Evolutionary conservation across 345 rosid species (phyloP), one percentile per base, ranked within the genome.

Genomic region (Eucalyptus victrix): DNA sequence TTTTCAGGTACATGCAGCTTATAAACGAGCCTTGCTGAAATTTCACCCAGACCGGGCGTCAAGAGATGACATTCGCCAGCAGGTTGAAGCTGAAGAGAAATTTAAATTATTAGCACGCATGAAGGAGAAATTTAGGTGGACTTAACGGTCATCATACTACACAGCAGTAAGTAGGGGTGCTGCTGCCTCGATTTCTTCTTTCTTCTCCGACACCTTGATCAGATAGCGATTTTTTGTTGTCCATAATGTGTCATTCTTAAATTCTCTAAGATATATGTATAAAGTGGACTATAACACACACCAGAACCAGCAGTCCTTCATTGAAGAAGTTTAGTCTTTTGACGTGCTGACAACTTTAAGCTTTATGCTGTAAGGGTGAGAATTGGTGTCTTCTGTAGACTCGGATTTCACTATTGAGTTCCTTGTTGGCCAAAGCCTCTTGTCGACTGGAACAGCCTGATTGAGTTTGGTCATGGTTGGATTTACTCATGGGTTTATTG

Each of bases 11-110:
- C 96, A 91, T 86, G 95, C 96, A 4, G 98, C 97, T 19, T 96
- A 95, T 91, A 97, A 94, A 87, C 93, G 87, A 91, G 99, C 99
- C 6, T 87, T 97, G 91, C 91, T 97, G 86, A 95, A 90, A 90
- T 97, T 95, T 89, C 99, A 98, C 90, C 98, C 97, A 12, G 99
- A 98, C 91, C 93, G 98, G 85, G 93, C 97, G 44, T 94, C 98
- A 50, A 95, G 93, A 93, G 92, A 91, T 6, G 96, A 96, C 90
- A 90, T 98, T 69, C 94, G 93, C 47, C 95, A 93, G 87, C 96
- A 96, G 91, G 98, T 96, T 87, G 98, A 96, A 92, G 97, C 98
- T 2, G 99, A 97, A 91, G 99, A 98, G 90, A 97, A 94, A 85
- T 96, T 98, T 91, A 98, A 98, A 91, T 96, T 96, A 87, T 94